Evolutionary conservation across 495 filamentous ascomycete species (phyloP).

Genomic region (Trichoderma reesei): DNA sequence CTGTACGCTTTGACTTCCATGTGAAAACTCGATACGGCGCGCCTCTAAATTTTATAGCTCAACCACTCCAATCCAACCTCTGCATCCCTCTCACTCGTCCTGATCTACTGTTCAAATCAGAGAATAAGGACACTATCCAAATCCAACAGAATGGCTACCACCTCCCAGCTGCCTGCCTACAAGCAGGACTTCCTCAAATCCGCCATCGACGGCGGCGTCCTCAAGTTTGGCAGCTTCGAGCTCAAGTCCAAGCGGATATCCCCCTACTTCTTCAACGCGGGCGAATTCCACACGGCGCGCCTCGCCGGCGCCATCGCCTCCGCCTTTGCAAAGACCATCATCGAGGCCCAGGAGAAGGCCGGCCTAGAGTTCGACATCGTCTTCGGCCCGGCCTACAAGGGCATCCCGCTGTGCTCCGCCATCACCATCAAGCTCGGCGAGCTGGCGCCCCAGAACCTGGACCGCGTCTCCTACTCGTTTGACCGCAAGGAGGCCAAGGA

Average conservation of each 20-base stretch:
- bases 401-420: slow-evolving; percentile 73
- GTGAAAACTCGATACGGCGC: no score
- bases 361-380: slow-evolving; percentile 53
- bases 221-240: slow-evolving; percentile 80
- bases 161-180: slow-evolving; percentile 33
- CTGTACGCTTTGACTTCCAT: no score
- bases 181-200: slow-evolving; percentile 61
- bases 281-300: slow-evolving; percentile 67
- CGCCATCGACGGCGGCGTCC: slow-evolving; percentile 60
- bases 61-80: no score
- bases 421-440: slow-evolving; percentile 59
- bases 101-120: no score
- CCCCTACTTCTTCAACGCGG: slow-evolving; percentile 98
- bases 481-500: slow-evolving; percentile 93
- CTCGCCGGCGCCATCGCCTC: slow-evolving; percentile 62
- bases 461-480: slow-evolving; percentile 67
- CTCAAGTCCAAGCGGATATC: slow-evolving; percentile 88
- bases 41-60: no score
- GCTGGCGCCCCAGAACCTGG: slow-evolving; percentile 46
- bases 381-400: slow-evolving; percentile 92
- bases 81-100: no score
- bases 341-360: slow-evolving; percentile 26
- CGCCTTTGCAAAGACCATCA: slow-evolving; percentile 72
- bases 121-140: no score
- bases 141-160: no score